A percentile compares a stretch with the other conserved stretches of the same genome.
phyloP scores from a whole-genome alignment of 2,329 filamentous ascomycete genomes.

The Tolypocladium inflatum region DNA sequence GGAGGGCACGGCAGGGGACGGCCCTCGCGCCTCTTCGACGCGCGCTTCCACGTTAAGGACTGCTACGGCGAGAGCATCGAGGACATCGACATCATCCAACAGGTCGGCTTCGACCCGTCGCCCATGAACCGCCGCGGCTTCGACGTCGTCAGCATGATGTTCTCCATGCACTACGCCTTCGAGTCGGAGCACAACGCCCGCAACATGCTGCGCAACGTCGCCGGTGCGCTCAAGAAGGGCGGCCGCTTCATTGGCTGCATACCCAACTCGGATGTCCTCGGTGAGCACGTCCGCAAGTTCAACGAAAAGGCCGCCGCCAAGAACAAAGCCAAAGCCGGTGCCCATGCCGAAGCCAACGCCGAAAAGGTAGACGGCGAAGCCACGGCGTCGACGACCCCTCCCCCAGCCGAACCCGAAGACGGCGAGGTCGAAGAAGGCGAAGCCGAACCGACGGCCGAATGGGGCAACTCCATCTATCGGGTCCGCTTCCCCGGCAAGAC shows the following conservation, averaged over 20 bases:
- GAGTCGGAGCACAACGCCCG: conserved; percentile 84
- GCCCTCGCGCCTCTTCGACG: conserved; percentile 61
- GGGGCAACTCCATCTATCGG: conserved; percentile 89
- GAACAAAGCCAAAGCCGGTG: conserved; percentile 16
- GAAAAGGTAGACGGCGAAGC: conserved; percentile 1
- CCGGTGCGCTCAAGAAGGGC: conserved; percentile 83
- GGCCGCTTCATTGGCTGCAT: conserved; percentile 92
- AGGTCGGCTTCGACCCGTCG: conserved; percentile 80
- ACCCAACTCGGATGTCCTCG: conserved; percentile 90
- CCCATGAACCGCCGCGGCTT: conserved; percentile 71
- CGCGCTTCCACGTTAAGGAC: conserved; percentile 82
- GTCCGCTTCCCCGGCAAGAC: conserved; percentile 81
- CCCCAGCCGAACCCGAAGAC: conserved; percentile 23
- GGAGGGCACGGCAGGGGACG: conserved; percentile 38
- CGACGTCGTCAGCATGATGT: conserved; percentile 98
- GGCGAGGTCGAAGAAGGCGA: conserved; percentile 52
- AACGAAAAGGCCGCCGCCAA: conserved; percentile 44
- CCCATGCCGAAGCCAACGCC: conserved; percentile 7
- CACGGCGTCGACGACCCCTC: conserved; percentile 13
- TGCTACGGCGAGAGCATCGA: conserved; percentile 81
- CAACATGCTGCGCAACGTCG: conserved; percentile 88
- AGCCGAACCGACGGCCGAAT: conserved; percentile 59
- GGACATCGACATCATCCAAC: conserved; percentile 68
- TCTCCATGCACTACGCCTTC: conserved; percentile 98
- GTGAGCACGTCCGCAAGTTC: conserved; percentile 65